Conservation (phyloP, 768 basidiomycete species). For the Boletus sensibilis region DNA sequence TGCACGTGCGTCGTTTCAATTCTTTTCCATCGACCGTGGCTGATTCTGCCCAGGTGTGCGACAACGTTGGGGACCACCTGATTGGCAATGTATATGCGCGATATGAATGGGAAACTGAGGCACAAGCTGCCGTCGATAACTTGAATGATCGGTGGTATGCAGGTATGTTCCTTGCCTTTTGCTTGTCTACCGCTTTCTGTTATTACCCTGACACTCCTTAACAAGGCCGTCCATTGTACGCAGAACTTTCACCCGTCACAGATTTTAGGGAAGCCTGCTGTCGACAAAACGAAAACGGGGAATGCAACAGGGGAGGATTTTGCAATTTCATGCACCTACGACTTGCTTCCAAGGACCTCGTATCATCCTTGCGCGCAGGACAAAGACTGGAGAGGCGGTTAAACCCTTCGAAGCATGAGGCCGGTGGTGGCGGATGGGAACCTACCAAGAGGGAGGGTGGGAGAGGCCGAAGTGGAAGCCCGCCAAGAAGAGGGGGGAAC, state of each 20-base stretch:
- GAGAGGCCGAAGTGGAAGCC: constrained; percentile 73
- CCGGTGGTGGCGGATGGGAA: constrained; percentile 82
- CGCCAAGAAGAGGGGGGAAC: constrained; percentile 55
- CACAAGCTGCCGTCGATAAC: constrained; percentile 87
- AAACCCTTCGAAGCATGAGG: constrained; percentile 61
- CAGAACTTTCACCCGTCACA: constrained; percentile 97
- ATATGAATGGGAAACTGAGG: constrained; percentile 98
- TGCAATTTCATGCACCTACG: constrained; percentile 99
- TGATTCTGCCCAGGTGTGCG: constrained; percentile 66
- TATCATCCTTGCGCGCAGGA: constrained; percentile 72
- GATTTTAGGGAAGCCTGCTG: constrained; percentile 99
- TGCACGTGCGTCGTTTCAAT: constrained; percentile 64
- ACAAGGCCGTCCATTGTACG: constrained; percentile 87
- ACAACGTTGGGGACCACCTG: constrained; percentile 99
- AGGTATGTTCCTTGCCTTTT: constrained; percentile 43
- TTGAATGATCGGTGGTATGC: constrained; percentile 98
- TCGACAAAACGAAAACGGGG: constrained; percentile 97
- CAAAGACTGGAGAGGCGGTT: constrained; percentile 81
- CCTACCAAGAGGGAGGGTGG: constrained; percentile 67
- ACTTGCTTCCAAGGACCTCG: constrained; percentile 81
- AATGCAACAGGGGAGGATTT: constrained; percentile 97
- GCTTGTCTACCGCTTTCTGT: constrained; percentile 2
- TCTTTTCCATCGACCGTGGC: background rate
- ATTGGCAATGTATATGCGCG: constrained; percentile 98
- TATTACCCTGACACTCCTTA: background rate